Percentiles rank a stretch among this genome's conserved stretches.
phyloP scores from a whole-genome alignment of 2,329 filamentous ascomycete species.

The Ambrosiella cleistominuta region DNA sequence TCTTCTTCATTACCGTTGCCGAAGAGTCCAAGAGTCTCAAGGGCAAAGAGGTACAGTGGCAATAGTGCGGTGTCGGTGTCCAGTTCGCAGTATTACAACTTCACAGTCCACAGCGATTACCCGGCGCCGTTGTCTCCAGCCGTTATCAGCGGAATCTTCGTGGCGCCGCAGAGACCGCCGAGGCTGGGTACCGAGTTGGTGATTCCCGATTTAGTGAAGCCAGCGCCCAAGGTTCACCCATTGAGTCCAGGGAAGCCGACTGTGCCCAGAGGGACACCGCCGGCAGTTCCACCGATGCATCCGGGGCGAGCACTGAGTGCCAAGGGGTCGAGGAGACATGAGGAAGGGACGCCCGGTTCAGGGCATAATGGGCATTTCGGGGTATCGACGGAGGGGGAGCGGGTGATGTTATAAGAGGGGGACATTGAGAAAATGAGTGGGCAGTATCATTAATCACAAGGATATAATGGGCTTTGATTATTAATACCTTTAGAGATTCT shows the following conservation, averaged over 20 bases:
- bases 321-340: background rate
- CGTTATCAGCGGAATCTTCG: background rate
- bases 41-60: background rate
- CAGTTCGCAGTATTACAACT: background rate
- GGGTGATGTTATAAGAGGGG: background rate
- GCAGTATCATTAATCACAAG: constrained; percentile 2
- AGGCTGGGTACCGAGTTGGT: constrained; percentile 5
- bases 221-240: constrained; percentile 6
- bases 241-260: constrained; percentile 7
- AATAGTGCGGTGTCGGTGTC: background rate
- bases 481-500: background rate
- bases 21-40: background rate
- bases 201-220: constrained; percentile 4
- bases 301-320: constrained; percentile 2
- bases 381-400: background rate
- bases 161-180: constrained; percentile 2
- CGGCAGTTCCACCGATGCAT: constrained; percentile 10
- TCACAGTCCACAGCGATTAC: background rate
- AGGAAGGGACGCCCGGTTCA: background rate
- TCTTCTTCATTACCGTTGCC: background rate
- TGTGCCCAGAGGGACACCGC: background rate
- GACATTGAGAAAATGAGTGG: constrained; percentile 8
- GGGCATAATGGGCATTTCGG: background rate
- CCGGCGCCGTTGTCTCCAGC: background rate
- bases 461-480: background rate